Percentiles rank a stretch among this genome's conserved stretches.
Conservation (phyloP, 2,329 filamentous ascomycete genomes). For the Fusarium albidum region DNA sequence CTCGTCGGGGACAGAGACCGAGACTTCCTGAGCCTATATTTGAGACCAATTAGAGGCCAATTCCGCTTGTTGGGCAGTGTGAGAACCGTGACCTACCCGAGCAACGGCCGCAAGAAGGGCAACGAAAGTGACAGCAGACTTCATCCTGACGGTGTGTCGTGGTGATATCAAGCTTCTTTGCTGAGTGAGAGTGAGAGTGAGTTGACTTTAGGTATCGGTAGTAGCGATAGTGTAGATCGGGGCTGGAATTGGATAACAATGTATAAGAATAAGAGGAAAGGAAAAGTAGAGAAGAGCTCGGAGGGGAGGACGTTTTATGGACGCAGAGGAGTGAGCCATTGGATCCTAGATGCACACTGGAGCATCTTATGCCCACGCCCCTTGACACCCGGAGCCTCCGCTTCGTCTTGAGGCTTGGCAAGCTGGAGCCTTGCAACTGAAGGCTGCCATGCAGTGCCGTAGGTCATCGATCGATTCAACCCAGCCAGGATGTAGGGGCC, state of each 20-base stretch:
- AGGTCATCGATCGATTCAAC: slow-evolving; percentile 29
- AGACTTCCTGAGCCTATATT: slow-evolving; percentile 23
- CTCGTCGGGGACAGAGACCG: slow-evolving; percentile 10
- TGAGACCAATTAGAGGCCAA: slow-evolving; percentile 3
- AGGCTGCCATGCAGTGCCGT: slow-evolving; percentile 12
- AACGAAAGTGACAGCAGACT: slow-evolving; percentile 44
- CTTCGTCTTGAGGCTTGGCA: slow-evolving; percentile 23
- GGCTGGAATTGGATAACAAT: slow-evolving; percentile 16
- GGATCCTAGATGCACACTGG: slow-evolving; percentile 20
- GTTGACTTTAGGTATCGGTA: not conserved
- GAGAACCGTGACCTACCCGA: slow-evolving; percentile 19
- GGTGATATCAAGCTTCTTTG: slow-evolving; percentile 9
- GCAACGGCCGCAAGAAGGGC: slow-evolving; percentile 42
- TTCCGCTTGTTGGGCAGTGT: no score
- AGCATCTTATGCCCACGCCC: slow-evolving; percentile 27
- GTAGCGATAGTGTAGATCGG: slow-evolving; percentile 3
- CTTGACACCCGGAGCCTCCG: slow-evolving; percentile 27
- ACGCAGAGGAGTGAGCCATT: slow-evolving; percentile 18
- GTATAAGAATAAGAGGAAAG: slow-evolving; percentile 8
- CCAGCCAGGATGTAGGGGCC: not conserved
- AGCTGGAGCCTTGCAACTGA: slow-evolving; percentile 17
- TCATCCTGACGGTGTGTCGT: slow-evolving; percentile 43
- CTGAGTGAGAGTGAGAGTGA: slow-evolving; percentile 12
- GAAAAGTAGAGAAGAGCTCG: not conserved
- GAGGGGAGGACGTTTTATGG: slow-evolving; percentile 34